A percentile compares a stretch with the other conserved stretches of the same genome.
These are phyloP conservation scores for Paramecium pentaurelia DNA, from an alignment of 73 alveolate genomes.

Conservation along the genomic window DNA sequence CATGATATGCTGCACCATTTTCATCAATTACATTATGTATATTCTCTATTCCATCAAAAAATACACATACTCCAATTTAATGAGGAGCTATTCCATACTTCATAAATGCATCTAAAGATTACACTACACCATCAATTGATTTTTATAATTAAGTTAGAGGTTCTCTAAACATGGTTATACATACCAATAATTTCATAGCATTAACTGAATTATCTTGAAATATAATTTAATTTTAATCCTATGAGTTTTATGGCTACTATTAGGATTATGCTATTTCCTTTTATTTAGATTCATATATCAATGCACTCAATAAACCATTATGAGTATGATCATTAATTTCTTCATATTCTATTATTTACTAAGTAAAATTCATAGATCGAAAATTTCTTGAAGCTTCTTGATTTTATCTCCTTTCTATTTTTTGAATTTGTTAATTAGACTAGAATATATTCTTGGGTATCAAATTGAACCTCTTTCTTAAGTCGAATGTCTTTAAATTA, in stretches of 20 bases:
- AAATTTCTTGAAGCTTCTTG: background rate
- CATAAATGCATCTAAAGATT: background rate
- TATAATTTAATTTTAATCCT: background rate
- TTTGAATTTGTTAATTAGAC: background rate
- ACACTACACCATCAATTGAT: background rate
- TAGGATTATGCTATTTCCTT: background rate
- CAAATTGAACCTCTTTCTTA: background rate
- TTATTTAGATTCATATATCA: background rate
- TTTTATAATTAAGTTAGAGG: background rate
- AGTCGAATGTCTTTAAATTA: background rate
- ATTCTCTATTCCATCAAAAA: conserved; percentile 38
- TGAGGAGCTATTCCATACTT: conserved; percentile 15
- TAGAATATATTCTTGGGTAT: background rate
- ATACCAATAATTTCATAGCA: background rate
- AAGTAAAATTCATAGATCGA: background rate
- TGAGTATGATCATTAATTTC: background rate
- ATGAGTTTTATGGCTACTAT: background rate
- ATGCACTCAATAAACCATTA: background rate
- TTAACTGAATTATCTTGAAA: background rate
- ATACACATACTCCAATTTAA: background rate
- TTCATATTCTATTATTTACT: background rate
- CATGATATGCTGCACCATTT: background rate
- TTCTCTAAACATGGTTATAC: background rate
- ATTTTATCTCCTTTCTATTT: background rate
- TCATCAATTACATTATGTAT: conserved; percentile 5